Evolutionary conservation across 2,329 filamentous ascomycete species (phyloP).

Genomic region (Fusarium anguioides): DNA sequence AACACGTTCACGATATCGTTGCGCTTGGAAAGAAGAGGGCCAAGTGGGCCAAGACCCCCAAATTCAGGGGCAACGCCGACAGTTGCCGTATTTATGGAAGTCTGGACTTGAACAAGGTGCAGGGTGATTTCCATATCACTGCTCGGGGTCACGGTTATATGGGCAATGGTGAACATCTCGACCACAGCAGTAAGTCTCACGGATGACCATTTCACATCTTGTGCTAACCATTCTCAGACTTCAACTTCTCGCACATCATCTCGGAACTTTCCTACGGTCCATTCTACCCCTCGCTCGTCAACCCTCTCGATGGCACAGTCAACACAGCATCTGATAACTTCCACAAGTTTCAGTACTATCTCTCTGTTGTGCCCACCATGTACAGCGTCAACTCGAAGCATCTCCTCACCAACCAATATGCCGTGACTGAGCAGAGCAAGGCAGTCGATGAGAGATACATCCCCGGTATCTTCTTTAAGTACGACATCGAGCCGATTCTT

Average conservation of each 20-base stretch:
- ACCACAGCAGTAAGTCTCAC: conserved; percentile 75
- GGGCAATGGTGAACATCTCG: conserved; percentile 80
- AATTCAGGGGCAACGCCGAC: conserved; percentile 69
- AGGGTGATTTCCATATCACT: conserved; percentile 98
- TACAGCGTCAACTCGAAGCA: conserved; percentile 78
- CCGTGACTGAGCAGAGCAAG: conserved; percentile 88
- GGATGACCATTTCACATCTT: not conserved
- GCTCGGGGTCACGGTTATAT: conserved; percentile 95
- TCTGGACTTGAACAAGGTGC: conserved; percentile 93
- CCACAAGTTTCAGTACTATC: conserved; percentile 98
- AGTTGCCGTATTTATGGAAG: conserved; percentile 91
- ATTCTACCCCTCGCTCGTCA: conserved; percentile 93
- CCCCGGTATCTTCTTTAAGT: conserved; percentile 97
- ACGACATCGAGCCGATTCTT: conserved; percentile 96
- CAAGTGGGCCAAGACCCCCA: conserved; percentile 81
- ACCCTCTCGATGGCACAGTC: conserved; percentile 93
- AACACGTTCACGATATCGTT: conserved; percentile 92
- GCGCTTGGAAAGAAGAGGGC: conserved; percentile 72
- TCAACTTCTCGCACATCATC: conserved; percentile 98
- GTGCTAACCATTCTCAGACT: conserved; percentile 64
- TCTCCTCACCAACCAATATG: conserved; percentile 96
- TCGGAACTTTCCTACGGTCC: conserved; percentile 96
- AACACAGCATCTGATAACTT: conserved; percentile 81
- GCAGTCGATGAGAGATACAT: conserved; percentile 75
- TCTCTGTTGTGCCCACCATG: conserved; percentile 92